Evolutionary conservation across 176 grass and related monocot genomes (phyloP).

Genomic region (Bolboschoenus planiculmis): DNA sequence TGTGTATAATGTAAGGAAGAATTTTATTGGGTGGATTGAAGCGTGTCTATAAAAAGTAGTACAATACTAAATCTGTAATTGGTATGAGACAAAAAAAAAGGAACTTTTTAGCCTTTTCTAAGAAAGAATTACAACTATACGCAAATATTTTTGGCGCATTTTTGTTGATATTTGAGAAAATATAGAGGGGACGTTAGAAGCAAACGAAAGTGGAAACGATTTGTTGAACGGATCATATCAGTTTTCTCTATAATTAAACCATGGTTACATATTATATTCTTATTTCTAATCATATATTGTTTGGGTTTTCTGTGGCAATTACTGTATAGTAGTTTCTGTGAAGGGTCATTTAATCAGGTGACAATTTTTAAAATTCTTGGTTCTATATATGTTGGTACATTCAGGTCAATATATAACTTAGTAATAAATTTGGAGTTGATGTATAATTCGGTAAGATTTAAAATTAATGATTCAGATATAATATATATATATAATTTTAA

Average conservation of each 20-base stretch:
- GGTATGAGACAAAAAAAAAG: background rate
- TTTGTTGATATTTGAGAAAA: background rate
- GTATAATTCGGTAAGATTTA: background rate
- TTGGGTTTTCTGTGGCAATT: background rate
- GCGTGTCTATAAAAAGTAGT: background rate
- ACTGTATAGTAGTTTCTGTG: background rate
- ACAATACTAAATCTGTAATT: background rate
- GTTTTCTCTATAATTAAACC: background rate
- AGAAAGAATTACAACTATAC: background rate
- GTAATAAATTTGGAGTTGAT: background rate
- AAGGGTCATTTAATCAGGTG: background rate
- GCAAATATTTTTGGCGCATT: background rate
- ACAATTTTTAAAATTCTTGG: no score
- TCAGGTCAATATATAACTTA: background rate
- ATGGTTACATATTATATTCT: background rate
- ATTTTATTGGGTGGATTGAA: background rate
- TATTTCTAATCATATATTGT: background rate
- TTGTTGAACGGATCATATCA: background rate
- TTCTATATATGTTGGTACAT: background rate
- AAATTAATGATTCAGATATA: background rate
- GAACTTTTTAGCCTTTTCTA: background rate
- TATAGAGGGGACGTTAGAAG: background rate
- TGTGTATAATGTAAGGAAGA: background rate
- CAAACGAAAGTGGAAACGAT: background rate
- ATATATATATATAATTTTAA: no score